These are phyloP conservation scores for Melaleuca quinquenervia DNA, from an alignment of 345 rosid genomes.

Conservation along the genomic window DNA sequence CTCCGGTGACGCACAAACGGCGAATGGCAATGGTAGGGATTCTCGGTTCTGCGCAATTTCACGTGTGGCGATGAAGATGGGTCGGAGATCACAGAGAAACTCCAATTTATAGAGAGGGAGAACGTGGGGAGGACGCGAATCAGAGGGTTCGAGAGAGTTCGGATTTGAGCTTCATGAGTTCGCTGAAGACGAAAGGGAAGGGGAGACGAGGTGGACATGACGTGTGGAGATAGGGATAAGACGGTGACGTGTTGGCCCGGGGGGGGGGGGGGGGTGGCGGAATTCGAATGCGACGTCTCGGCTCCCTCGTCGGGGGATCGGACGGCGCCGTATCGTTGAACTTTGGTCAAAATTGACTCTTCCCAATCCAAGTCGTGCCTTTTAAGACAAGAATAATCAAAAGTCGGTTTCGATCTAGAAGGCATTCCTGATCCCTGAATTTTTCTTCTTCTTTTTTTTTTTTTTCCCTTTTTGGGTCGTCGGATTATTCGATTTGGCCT, in stretches of 20 bases:
- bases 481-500: not conserved
- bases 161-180: not conserved
- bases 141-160: not conserved
- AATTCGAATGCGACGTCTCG: not conserved
- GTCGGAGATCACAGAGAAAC: not conserved
- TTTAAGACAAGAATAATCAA: not conserved
- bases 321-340: not conserved
- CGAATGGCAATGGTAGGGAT: not conserved
- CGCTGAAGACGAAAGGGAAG: not conserved
- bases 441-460: not conserved
- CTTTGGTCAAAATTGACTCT: not conserved
- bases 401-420: not conserved
- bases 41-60: not conserved
- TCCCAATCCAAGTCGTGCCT: not conserved
- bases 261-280: not conserved
- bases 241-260: too few relatives aligned
- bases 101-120: not conserved
- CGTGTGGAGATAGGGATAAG: not conserved
- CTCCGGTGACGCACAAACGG: not conserved
- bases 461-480: too few relatives aligned
- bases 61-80: not conserved
- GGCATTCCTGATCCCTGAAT: accelerated
- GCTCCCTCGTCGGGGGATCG: not conserved
- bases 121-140: not conserved
- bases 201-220: not conserved